Conservation (phyloP, 495 filamentous ascomycete species). For the Bacidia gigantensis region DNA sequence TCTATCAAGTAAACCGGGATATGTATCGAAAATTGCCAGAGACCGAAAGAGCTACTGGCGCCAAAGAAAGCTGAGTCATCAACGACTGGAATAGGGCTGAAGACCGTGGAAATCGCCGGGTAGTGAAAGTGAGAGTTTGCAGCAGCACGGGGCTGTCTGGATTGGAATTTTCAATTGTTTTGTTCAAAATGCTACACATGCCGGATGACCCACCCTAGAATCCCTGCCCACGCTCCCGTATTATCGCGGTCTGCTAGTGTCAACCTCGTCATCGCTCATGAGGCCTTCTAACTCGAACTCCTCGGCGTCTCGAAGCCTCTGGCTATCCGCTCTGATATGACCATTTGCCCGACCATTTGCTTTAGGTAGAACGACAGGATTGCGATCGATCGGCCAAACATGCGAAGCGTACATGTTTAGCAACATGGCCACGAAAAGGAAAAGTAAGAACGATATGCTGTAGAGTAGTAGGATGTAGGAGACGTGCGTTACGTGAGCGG, state of each 20-base stretch:
- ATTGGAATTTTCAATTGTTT: too few species aligned
- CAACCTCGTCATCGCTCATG: constrained; percentile 71
- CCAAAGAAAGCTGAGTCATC: too few species aligned
- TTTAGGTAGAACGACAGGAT: constrained; percentile 13
- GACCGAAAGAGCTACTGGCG: not conserved
- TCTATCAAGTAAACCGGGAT: not conserved
- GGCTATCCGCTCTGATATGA: constrained; percentile 28
- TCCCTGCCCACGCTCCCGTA: not conserved
- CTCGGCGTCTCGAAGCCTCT: constrained; percentile 56
- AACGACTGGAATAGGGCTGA: too few species aligned
- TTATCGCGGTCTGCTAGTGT: constrained; percentile 18
- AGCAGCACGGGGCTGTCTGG: too few species aligned
- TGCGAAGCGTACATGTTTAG: constrained; percentile 65
- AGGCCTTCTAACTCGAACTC: constrained; percentile 85
- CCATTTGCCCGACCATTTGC: constrained; percentile 36
- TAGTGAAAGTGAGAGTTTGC: too few species aligned
- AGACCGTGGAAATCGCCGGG: too few species aligned
- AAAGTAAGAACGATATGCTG: constrained; percentile 78
- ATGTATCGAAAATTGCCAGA: not conserved
- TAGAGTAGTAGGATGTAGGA: constrained; percentile 84
- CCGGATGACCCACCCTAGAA: not conserved
- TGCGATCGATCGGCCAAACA: constrained; percentile 32
- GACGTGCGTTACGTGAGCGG: constrained; percentile 68
- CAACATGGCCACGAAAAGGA: constrained; percentile 76
- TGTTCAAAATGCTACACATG: not conserved